Evolutionary conservation across 345 rosid species (phyloP), one percentile per base, ranked within the genome.

Genomic region (Syzygium oleosum): DNA sequence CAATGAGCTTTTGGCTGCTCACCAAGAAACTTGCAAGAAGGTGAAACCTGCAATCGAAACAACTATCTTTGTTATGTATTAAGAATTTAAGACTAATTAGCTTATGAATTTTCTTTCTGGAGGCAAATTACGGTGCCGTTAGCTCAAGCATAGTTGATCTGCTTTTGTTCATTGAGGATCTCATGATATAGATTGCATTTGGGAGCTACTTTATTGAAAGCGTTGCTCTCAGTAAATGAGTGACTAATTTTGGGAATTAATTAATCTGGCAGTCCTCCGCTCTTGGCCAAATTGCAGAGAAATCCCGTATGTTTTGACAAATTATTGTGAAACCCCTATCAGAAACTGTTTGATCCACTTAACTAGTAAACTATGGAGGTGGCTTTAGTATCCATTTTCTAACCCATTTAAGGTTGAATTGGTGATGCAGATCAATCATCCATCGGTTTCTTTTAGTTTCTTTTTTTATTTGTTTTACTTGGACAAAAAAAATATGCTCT

Each of bases 11-110:
- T 88, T 93, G 88, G 93, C 92, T 51, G 89, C 91, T 65, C 96
- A 97, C 89, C 94, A 95, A n/a, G 93, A 94, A 87, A 92, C 92
- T 34, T 90, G 94, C 90, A 95, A 92, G 90, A 94, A 95, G 98
- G 99, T 95, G 43, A 85, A 41, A 85, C 63, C 9, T 53, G 86
- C 86, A 7, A 52, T 52, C 34, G 86, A 85, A 85, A 0, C 34
- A 25, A 38, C 61, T 6, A 41, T 84, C 15, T 58, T 31, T 85
- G 17, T 38, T 34, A 43, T 85, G 27, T 4, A 84, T 43, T 34
- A 3, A 15, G 19, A 34, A 55, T 73, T 73, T 7, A 9, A 38
- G 80, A 54, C 34, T 83, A 83, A 49, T 84, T 49, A 31, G 55
- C 52, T 10, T 84, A 3, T 52, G 19, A 52, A 52, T 51, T 84